Percentiles rank a stretch among this genome's conserved stretches.
Conservation (phyloP, 768 basidiomycete genomes). For the Amanita rubescens region DNA sequence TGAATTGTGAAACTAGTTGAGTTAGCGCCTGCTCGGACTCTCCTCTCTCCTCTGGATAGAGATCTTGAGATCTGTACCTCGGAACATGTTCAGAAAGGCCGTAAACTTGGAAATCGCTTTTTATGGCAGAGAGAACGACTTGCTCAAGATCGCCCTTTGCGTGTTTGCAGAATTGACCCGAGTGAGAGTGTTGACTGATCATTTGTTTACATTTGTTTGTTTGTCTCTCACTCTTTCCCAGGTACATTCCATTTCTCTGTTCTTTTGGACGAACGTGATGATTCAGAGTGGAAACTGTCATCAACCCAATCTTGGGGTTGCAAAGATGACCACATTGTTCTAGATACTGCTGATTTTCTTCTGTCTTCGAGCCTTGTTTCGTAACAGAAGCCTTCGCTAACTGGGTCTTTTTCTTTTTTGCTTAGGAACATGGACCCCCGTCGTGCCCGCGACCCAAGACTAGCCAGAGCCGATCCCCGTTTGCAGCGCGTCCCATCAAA, state of each 20-base stretch:
- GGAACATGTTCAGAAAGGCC: conserved; percentile 93
- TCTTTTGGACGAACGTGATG: too few relatives aligned
- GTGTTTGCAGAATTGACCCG: conserved; percentile 91
- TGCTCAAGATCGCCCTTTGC: conserved; percentile 76
- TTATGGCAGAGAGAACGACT: conserved; percentile 74
- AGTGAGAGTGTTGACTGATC: conserved; percentile 87
- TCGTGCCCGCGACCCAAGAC: conserved; percentile 13
- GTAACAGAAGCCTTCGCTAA: too few relatives aligned
- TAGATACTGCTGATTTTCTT: conserved; percentile 77
- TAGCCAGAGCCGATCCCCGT: conserved; percentile 64
- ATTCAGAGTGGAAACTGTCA: conserved; percentile 93
- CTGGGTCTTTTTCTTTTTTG: too few relatives aligned
- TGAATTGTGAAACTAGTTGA: conserved; percentile 57
- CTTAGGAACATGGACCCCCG: conserved; percentile 2
- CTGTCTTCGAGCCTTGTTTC: conserved; percentile 5
- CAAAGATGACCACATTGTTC: conserved; percentile 75
- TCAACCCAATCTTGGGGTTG: conserved; percentile 62
- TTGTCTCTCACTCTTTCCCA: too few relatives aligned
- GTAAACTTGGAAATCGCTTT: conserved; percentile 70
- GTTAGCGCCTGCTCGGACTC: conserved; percentile 39
- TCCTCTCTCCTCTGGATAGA: conserved; percentile 99
- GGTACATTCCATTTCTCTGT: too few relatives aligned
- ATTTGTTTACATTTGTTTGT: too few relatives aligned
- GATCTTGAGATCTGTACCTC: conserved; percentile 68
- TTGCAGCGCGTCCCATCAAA: conserved; percentile 41